These are phyloP conservation scores for Medicago arabica DNA, from an alignment of 306 rosid genomes.

Conservation along the genomic window DNA sequence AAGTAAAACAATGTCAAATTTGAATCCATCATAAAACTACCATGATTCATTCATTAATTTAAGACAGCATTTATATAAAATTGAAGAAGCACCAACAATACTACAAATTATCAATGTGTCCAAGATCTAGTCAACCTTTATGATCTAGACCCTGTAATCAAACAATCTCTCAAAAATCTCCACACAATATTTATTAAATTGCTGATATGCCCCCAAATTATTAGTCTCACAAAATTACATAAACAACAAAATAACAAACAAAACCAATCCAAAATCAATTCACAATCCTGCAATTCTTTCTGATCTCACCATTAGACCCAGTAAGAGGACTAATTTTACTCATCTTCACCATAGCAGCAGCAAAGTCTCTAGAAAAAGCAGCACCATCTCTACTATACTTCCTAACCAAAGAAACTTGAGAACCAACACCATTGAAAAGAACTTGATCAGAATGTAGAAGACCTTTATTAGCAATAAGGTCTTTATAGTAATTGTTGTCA, in stretches of 20 bases:
- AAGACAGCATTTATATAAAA: background rate
- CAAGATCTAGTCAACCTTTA: constrained; percentile 23
- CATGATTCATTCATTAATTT: background rate
- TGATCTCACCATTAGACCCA: constrained; percentile 65
- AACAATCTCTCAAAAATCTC: background rate
- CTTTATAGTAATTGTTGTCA: constrained; percentile 65
- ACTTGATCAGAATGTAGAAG: constrained; percentile 83
- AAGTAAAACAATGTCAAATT: background rate
- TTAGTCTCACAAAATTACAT: background rate
- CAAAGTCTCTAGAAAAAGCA: constrained; percentile 59
- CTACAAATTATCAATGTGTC: background rate
- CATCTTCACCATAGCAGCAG: constrained; percentile 78
- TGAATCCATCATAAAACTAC: background rate
- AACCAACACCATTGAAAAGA: constrained; percentile 58
- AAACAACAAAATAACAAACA: too few species aligned
- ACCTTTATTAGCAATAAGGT: constrained; percentile 59
- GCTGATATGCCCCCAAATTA: background rate
- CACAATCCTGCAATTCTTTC: constrained; percentile 67
- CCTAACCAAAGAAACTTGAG: constrained; percentile 67
- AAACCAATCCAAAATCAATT: constrained; percentile 40
- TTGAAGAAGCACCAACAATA: background rate
- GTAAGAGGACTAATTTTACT: constrained; percentile 65
- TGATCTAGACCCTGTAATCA: constrained; percentile 4
- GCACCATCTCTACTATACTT: constrained; percentile 44
- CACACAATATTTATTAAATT: constrained; percentile 5